Percentiles rank a stretch among this genome's conserved stretches.
phyloP scores from a whole-genome alignment of 352 stramenopile species.

The Labyrinthula sp. region DNA sequence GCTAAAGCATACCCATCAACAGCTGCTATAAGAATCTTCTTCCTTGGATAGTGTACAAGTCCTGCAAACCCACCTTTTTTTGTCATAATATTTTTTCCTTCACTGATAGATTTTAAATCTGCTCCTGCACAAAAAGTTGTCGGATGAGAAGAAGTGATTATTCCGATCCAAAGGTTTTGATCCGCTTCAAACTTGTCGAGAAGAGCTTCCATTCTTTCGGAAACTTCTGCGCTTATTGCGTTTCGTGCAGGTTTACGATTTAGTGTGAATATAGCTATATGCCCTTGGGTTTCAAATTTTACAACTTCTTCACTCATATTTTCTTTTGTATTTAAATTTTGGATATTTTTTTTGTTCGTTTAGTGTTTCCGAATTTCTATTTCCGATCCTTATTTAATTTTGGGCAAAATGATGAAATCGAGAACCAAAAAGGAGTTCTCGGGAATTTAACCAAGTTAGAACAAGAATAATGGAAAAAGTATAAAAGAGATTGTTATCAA shows the following conservation, averaged over 20 bases:
- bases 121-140: slow-evolving; percentile 27
- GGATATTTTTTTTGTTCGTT: too few species aligned
- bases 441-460: too few species aligned
- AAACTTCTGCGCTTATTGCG: slow-evolving; percentile 13
- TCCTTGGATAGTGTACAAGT: slow-evolving; percentile 22
- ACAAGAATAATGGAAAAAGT: too few species aligned
- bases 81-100: slow-evolving; percentile 17
- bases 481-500: too few species aligned
- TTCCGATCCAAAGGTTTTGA: slow-evolving; percentile 26
- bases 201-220: slow-evolving; percentile 17
- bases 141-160: slow-evolving; percentile 14
- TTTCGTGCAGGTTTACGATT: slow-evolving; percentile 21
- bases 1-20: slow-evolving; percentile 19
- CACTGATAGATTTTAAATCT: slow-evolving; percentile 22
- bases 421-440: too few species aligned
- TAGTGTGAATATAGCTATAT: slow-evolving; percentile 30
- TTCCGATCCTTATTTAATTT: too few species aligned
- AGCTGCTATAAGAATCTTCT: slow-evolving; percentile 22
- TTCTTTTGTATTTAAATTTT: too few species aligned
- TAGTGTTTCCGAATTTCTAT: too few species aligned
- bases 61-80: slow-evolving; percentile 26
- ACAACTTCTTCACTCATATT: slow-evolving; percentile 13
- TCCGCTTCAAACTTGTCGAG: slow-evolving; percentile 23
- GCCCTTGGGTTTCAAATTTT: slow-evolving; percentile 18
- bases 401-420: too few species aligned